These are phyloP conservation scores for Talaromyces proteolyticus DNA, from an alignment of 495 filamentous ascomycete genomes.

Conservation along the genomic window DNA sequence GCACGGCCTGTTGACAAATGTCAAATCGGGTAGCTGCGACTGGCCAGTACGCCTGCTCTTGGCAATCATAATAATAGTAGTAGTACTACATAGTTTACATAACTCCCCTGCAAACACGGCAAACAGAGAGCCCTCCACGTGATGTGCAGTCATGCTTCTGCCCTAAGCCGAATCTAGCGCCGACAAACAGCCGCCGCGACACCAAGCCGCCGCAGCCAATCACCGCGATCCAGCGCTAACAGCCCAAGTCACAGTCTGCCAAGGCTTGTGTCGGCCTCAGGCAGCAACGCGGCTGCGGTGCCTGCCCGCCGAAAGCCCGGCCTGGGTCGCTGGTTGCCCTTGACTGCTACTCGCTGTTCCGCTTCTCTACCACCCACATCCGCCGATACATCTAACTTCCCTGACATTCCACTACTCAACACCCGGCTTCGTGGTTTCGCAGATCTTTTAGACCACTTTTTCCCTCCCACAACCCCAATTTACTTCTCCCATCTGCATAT, in stretches of 20 bases:
- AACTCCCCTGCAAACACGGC: not conserved
- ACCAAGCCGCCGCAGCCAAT: conserved; percentile 9
- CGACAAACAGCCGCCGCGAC: too few species aligned
- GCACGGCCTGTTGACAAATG: too few species aligned
- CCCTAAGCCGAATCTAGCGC: not conserved
- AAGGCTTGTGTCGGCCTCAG: conserved; percentile 22
- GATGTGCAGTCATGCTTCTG: not conserved
- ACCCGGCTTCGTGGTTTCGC: conserved; percentile 11
- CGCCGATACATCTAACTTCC: conserved; percentile 23
- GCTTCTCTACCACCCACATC: conserved; percentile 13
- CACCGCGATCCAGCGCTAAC: too few species aligned
- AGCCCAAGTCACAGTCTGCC: too few species aligned
- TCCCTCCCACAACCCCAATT: conserved; percentile 17
- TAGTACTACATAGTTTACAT: too few species aligned
- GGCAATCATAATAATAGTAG: too few species aligned
- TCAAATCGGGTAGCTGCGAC: not conserved
- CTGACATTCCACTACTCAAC: conserved; percentile 20
- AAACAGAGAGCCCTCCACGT: not conserved
- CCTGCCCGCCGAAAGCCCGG: conserved; percentile 25
- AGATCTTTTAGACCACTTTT: conserved; percentile 7
- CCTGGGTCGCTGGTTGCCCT: conserved; percentile 18
- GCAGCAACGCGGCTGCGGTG: conserved; percentile 8
- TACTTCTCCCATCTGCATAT: conserved; percentile 21
- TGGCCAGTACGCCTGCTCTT: too few species aligned
- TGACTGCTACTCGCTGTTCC: conserved; percentile 22